Evolutionary conservation across 1,284 basidiomycete genomes (phyloP), one percentile per base, ranked within the genome.

Genomic region (Naganishia albida): DNA sequence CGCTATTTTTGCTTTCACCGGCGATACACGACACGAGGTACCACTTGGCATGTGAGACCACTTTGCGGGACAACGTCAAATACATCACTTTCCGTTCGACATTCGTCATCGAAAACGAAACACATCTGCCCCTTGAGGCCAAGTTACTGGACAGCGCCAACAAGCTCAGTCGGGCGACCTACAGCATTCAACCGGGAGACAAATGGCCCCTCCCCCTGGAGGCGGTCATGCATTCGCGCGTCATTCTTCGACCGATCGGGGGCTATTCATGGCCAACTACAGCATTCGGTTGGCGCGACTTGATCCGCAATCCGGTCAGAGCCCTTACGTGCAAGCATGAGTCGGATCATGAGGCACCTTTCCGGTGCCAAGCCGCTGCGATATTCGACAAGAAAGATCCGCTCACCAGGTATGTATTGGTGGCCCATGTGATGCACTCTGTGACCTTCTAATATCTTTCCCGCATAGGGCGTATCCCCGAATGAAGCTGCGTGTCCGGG

Each of bases 351-450:
- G 95, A 99, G 76, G 90, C 93, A 7, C 87, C 93, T 1, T 99
- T 99, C 83, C 88, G 93, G 48, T 93, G 99, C 82, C 95, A 98
- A 75, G 89, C 90, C 15, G 96, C 89, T 83, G 89, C 91, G 2
- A 86, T 92, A 68, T 90, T 87, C 63, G 90, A 96, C 74, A 77
- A 81, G 12, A 84, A 84, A 62, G 89, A 93, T 70, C 80, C 85
- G 6, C 77, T 81, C 34, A 74, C 83, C 18, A 83, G 85, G 89
- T 87, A 70, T 72, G 82, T 72, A 26, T 20, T 7, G 44, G 48
- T 7, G 34, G 20, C 10, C 15, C 28, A 15, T 13, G 25, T 26
- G 12, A 12, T 12, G 12, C 16, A 16, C 7, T 7, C 34, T 34
- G 38, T 26, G 7, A 7, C n/a, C n/a, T 59, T n/a, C 10, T 54